Evolutionary conservation across 176 grass and related monocot genomes (phyloP).

Genomic region (Avena sativa): DNA sequence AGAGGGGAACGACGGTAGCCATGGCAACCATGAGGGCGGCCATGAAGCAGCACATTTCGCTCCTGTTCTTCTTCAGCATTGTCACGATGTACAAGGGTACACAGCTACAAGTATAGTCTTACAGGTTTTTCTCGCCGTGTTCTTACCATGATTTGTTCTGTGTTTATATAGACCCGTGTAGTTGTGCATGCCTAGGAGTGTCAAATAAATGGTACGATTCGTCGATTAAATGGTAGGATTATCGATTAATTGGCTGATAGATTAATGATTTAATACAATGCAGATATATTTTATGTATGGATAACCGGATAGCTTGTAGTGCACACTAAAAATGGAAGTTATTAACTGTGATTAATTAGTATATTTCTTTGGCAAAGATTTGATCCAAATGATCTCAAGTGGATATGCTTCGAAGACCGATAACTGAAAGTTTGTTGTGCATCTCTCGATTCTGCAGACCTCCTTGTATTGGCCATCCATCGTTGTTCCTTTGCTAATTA

Average conservation of each 20-base stretch:
- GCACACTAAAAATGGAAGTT: background rate
- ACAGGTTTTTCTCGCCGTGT: background rate
- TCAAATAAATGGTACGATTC: background rate
- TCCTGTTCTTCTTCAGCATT: background rate
- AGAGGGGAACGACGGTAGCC: background rate
- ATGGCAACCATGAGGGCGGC: background rate
- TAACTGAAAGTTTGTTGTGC: background rate
- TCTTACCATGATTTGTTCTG: background rate
- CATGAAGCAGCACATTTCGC: background rate
- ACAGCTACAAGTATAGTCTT: background rate
- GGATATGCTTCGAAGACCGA: background rate
- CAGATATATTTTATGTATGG: background rate
- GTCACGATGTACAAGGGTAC: background rate
- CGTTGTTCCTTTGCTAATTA: too few relatives aligned
- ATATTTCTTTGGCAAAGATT: background rate
- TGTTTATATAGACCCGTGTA: background rate
- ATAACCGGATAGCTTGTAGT: background rate
- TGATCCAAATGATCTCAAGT: background rate
- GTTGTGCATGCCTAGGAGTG: background rate
- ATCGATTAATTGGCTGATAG: background rate
- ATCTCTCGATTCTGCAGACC: background rate
- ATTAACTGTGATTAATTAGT: background rate
- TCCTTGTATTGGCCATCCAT: too few relatives aligned
- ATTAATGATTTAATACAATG: background rate
- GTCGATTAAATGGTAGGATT: background rate